Evolutionary conservation across 2,329 filamentous ascomycete species (phyloP), one percentile per base, ranked within the genome.

Genomic region (Arthrinium phaeospermum): DNA sequence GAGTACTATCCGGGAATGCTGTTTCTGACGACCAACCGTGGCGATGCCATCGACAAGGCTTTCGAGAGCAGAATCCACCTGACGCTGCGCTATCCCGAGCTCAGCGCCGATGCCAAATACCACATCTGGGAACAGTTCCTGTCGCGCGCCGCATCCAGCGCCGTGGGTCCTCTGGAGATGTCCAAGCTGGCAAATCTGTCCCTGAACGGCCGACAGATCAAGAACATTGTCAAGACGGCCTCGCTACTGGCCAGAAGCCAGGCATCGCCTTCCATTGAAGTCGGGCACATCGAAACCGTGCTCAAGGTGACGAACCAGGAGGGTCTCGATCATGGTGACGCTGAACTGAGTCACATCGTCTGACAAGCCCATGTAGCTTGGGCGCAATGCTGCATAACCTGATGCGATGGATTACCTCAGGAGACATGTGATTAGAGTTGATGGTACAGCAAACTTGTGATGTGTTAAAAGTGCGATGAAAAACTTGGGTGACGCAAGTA

Each of bases 151-250:
- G 27, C 41, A 16, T 22, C 34, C n/a, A 41, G 24, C 24, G 75
- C 1, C 72, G 73, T 30, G 44, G 2, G 27, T 14, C n/a, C 30
- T n/a, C 10, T 22, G 3, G 74, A 72, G 0, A 67, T 79, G 5
- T 71, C 73, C 7, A 68, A 57, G 12, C 73, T 79, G 6, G 75
- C 77, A 0, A 75, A 78, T 47, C 70, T 75, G 0, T 3, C 34
- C 0, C 34, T 67, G n/a, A 81, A 82, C 73, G 79, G 80, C 3
- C 75, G 80, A 24, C 79, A 81, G 75, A 82, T 81, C 72, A 79
- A 78, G 71, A 82, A 81, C 70, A 72, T 79, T 7, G 71, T 81
- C 73, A 80, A 78, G 73, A 69, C 67, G 24, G 67, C 67, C 13
- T n/a, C 19, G 12, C 19, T 69, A 8, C 45, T 69, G 41, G 61